A percentile compares a stretch with the other conserved stretches of the same genome.
Evolutionary conservation across 2,329 filamentous ascomycete species (phyloP).

Genomic region (Colletotrichum chlorophyti): DNA sequence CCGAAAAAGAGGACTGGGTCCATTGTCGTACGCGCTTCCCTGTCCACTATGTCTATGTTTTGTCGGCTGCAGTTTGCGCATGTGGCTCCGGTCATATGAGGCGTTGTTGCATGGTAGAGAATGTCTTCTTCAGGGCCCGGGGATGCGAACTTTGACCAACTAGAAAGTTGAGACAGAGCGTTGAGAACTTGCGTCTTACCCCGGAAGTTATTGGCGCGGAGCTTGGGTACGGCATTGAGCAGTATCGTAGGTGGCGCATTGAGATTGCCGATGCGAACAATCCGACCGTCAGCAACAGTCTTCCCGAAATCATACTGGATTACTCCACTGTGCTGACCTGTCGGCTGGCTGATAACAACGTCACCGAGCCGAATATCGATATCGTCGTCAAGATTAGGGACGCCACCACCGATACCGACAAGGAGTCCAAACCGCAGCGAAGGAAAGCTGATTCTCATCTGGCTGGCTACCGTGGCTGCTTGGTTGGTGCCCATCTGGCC

Average conservation of each 20-base stretch:
- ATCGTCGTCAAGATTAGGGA: conserved; percentile 20
- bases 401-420: conserved; percentile 35
- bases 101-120: conserved; percentile 19
- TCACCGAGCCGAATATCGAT: conserved; percentile 29
- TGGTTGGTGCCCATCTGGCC: conserved; percentile 23
- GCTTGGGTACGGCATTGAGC: conserved; percentile 16
- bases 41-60: conserved; percentile 7
- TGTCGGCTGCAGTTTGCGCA: conserved; percentile 11
- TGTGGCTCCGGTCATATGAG: conserved; percentile 11
- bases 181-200: conserved; percentile 9
- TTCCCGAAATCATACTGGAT: conserved; percentile 30
- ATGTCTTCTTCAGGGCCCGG: conserved; percentile 17
- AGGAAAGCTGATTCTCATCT: conserved; percentile 36
- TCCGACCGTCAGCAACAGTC: background rate
- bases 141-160: conserved; percentile 9
- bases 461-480: conserved; percentile 30
- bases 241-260: conserved; percentile 15
- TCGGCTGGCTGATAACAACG: conserved; percentile 25
- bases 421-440: conserved; percentile 16
- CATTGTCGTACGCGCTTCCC: background rate
- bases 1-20: conserved; percentile 31
- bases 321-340: conserved; percentile 4
- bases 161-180: conserved; percentile 14
- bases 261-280: conserved; percentile 19
- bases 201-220: conserved; percentile 17